Conservation (phyloP, 1,284 basidiomycete species). For the Vanrija pseudolonga region DNA sequence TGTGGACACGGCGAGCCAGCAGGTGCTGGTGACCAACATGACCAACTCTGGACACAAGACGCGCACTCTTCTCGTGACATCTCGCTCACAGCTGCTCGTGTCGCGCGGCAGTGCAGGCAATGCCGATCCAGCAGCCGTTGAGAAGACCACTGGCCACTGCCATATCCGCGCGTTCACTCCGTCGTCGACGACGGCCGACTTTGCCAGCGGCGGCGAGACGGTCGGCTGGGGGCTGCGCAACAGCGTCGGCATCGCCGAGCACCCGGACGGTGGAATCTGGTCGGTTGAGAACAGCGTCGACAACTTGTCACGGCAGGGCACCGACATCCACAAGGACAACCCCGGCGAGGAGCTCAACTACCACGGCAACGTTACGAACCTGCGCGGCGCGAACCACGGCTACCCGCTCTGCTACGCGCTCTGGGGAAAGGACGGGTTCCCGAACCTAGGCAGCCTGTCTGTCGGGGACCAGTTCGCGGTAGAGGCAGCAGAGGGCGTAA, state of each 20-base stretch:
- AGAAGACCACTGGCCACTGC: slow-evolving; percentile 4
- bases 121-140: background rate
- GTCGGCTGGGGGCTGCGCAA: slow-evolving; percentile 14
- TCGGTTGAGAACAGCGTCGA: slow-evolving; percentile 14
- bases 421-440: slow-evolving; percentile 6
- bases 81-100: slow-evolving; percentile 3
- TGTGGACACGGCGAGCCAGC: background rate
- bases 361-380: slow-evolving; percentile 1
- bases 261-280: slow-evolving; percentile 6
- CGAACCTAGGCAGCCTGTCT: background rate
- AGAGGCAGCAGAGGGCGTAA: background rate
- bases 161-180: slow-evolving; percentile 12
- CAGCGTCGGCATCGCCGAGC: slow-evolving; percentile 12
- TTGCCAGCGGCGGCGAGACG: background rate
- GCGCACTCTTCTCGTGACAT: slow-evolving; percentile 6
- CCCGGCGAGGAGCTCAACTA: slow-evolving; percentile 16
- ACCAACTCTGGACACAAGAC: slow-evolving; percentile 3
- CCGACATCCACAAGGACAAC: slow-evolving; percentile 12
- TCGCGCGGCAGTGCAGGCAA: slow-evolving; percentile 11
- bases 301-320: slow-evolving; percentile 1
- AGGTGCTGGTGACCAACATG: slow-evolving; percentile 6
- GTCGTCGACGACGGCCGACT: background rate
- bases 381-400: slow-evolving; percentile 5
- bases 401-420: slow-evolving; percentile 11
- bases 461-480: slow-evolving; percentile 6